A percentile compares a stretch with the other conserved stretches of the same genome.
phyloP scores from a whole-genome alignment of 1,139 yeast species.

The Komagataea norvegica region DNA sequence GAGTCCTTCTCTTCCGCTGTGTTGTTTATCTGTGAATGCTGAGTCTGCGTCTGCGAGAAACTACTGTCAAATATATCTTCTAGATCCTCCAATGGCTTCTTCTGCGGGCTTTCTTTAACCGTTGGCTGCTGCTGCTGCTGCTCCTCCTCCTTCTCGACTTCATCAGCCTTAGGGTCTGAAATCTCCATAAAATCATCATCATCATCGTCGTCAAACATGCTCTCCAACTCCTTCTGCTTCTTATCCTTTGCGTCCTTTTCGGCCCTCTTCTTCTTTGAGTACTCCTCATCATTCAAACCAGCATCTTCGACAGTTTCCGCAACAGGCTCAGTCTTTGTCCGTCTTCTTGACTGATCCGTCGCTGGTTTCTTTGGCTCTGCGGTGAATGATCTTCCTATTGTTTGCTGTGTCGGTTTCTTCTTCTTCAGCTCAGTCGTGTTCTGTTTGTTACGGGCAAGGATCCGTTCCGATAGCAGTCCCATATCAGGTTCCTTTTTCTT shows the following conservation, averaged over 20 bases:
- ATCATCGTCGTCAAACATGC: conserved; percentile 31
- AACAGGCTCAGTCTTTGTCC: conserved; percentile 13
- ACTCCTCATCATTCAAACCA: conserved; percentile 17
- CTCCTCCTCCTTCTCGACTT: conserved; percentile 1
- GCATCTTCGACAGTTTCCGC: conserved; percentile 12
- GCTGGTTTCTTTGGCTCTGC: conserved; percentile 2
- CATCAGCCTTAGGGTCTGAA: conserved; percentile 2
- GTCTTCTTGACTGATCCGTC: too few species aligned
- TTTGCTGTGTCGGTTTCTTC: conserved; percentile 15
- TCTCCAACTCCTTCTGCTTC: conserved; percentile 24
- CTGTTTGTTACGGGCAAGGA: conserved; percentile 15
- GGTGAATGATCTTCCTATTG: conserved; percentile 15
- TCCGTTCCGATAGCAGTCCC: conserved; percentile 17
- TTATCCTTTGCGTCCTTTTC: conserved; percentile 11
- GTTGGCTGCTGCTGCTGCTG: too few species aligned
- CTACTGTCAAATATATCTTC: conserved; percentile 11
- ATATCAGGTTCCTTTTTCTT: conserved; percentile 18
- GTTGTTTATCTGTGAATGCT: conserved; percentile 10
- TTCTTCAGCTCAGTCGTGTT: conserved; percentile 3
- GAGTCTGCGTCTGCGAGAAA: conserved; percentile 15
- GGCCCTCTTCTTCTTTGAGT: conserved; percentile 10
- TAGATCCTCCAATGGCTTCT: conserved; percentile 5
- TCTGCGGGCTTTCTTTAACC: conserved; percentile 1
- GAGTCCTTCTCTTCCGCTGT: conserved; percentile 2
- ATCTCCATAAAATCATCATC: conserved; percentile 13